Base-by-base conservation (phyloP, 129 eudicot species). In the Scalesia atractyloides region DNA sequence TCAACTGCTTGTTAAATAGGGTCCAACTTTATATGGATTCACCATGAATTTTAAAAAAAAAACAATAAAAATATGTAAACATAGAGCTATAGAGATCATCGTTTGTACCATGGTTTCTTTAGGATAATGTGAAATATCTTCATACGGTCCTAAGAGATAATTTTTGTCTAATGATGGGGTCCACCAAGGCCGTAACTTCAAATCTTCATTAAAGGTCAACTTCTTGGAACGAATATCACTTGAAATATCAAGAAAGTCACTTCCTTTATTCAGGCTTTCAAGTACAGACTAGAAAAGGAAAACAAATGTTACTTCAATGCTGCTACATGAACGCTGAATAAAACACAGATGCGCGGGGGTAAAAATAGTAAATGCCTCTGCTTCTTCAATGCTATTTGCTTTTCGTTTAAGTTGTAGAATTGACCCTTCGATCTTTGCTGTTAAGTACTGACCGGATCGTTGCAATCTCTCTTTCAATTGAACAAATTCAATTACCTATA, bases 161-260 rank as follows among this genome's bases (percentile, higher is more conserved):
- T 90, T 93, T 70, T 82, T 90, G 74, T 86, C 84, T 37, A 48
- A 76, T 30, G 89, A 76, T n/a, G 98, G 98, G 24, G 98, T 90
- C 98, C 98, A 93, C 98, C 98, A 93, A 79, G 98, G 98, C 24
- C 98, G 85, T 19, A 83, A 46, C 79, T 84, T 77, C 54, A 93
- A 43, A 80, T 93, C 97, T 80, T 93, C 98, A 86, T 90, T 93
- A 49, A 90, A 93, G 16, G 96, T 90, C 81, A 93, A 70, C 66
- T 86, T 80, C 73, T 90, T 93, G 77, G 83, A 76, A 41, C 67
- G 82, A 58, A 88, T 87, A 81, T 93, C 97, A 69, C 82, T 81
- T 54, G 98, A 84, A 76, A 89, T 88, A 73, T 86, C 97, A 54
- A 85, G 78, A 76, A 86, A 82, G 78, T 84, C 82, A 64, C 75